Percentiles rank a stretch among this genome's conserved stretches.
These are phyloP conservation scores for Agaricus blazei DNA, from an alignment of 768 basidiomycete species.

Conservation along the genomic window DNA sequence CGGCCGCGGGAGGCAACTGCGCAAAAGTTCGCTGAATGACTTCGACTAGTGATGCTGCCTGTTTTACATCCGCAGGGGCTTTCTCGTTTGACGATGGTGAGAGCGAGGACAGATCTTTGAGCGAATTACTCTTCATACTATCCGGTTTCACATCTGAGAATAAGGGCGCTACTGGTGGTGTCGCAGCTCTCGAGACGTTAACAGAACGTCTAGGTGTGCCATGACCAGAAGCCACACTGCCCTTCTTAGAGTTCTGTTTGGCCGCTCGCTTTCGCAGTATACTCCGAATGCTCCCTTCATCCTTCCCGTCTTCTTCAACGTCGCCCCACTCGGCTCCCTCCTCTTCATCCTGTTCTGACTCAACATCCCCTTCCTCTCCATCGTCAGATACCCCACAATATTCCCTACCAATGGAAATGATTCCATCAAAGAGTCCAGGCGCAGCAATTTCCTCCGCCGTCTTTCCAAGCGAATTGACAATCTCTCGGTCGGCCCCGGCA, in stretches of 20 bases:
- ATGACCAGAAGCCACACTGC: constrained; percentile 16
- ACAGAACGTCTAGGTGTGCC: constrained; percentile 24
- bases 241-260: constrained; percentile 18
- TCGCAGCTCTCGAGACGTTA: constrained; percentile 26
- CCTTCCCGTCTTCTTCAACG: constrained; percentile 13
- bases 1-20: constrained; percentile 55
- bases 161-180: constrained; percentile 19
- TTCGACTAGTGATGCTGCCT: constrained; percentile 53
- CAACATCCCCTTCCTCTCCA: constrained; percentile 32
- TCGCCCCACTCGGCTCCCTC: constrained; percentile 27
- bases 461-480: constrained; percentile 69
- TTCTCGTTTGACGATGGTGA: constrained; percentile 21
- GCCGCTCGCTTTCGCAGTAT: constrained; percentile 27
- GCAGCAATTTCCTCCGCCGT: constrained; percentile 57
- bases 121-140: not conserved
- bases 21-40: constrained; percentile 73
- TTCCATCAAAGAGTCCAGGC: constrained; percentile 39
- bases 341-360: constrained; percentile 61
- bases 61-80: constrained; percentile 35
- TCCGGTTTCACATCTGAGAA: not conserved
- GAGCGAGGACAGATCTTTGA: constrained; percentile 2
- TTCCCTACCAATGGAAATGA: constrained; percentile 19
- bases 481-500: constrained; percentile 75
- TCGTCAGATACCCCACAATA: constrained; percentile 18
- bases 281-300: constrained; percentile 28